Evolutionary conservation across 129 eudicot species (phyloP).

Genomic region (Lonicera japonica): DNA sequence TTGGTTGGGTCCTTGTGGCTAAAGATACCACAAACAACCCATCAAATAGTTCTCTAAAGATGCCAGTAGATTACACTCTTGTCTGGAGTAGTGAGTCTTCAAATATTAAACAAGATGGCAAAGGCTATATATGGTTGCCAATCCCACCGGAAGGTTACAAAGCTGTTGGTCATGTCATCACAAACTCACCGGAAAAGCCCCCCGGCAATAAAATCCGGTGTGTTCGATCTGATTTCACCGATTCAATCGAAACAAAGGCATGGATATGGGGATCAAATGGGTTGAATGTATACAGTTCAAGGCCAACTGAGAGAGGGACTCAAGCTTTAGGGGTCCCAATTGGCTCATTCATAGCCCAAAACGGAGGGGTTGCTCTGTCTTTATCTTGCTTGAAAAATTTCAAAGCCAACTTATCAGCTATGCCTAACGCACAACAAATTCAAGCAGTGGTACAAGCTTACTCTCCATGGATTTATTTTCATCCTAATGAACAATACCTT

Average conservation of each 20-base stretch:
- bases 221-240: slow-evolving; percentile 65
- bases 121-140: slow-evolving; percentile 69
- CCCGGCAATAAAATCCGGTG: slow-evolving; percentile 37
- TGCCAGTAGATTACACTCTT: slow-evolving; percentile 59
- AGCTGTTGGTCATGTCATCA: slow-evolving; percentile 58
- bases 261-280: slow-evolving; percentile 71
- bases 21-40: slow-evolving; percentile 35
- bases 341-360: slow-evolving; percentile 57
- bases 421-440: slow-evolving; percentile 47
- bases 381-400: slow-evolving; percentile 40
- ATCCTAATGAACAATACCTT: slow-evolving; percentile 39
- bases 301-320: slow-evolving; percentile 44
- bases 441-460: slow-evolving; percentile 37
- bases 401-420: slow-evolving; percentile 24
- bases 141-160: slow-evolving; percentile 59
- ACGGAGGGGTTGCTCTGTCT: slow-evolving; percentile 18
- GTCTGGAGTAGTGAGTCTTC: slow-evolving; percentile 63
- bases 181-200: slow-evolving; percentile 50
- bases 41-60: slow-evolving; percentile 16
- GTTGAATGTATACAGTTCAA: slow-evolving; percentile 41
- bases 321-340: slow-evolving; percentile 39
- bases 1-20: slow-evolving; percentile 60
- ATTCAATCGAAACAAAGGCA: slow-evolving; percentile 22
- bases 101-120: slow-evolving; percentile 46
- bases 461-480: slow-evolving; percentile 39